phyloP scores from a whole-genome alignment of 352 stramenopile species.

The Globisporangium middletonii region DNA sequence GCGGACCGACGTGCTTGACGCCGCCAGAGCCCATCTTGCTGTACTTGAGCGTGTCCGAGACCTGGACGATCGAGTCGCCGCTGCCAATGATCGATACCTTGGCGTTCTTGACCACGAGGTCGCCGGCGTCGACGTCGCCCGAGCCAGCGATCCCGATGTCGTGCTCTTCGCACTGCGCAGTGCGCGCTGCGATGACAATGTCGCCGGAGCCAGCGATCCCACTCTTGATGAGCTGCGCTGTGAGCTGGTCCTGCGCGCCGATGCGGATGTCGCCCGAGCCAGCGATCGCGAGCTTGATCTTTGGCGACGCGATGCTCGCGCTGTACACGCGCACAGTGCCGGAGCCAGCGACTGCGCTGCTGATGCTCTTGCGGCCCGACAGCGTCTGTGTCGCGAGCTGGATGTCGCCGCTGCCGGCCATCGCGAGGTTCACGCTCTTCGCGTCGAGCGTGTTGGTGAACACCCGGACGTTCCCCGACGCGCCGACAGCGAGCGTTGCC shows the following conservation, averaged over 20 bases:
- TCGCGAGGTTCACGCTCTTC: constrained; percentile 1
- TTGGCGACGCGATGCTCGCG: constrained; percentile 1
- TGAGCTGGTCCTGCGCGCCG: constrained; percentile 14
- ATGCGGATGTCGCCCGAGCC: constrained; percentile 20
- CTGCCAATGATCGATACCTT: constrained; percentile 17
- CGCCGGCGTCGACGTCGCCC: constrained; percentile 15
- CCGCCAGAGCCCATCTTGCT: constrained; percentile 14
- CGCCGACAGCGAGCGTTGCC: constrained; percentile 3
- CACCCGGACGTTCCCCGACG: constrained; percentile 15
- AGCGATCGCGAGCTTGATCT: constrained; percentile 10
- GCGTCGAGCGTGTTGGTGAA: constrained; percentile 13
- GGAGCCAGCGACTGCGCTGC: constrained; percentile 11
- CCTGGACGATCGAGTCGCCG: constrained; percentile 14
- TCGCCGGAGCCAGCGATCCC: constrained; percentile 18
- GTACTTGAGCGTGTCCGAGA: constrained; percentile 3
- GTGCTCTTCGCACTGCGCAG: constrained; percentile 7
- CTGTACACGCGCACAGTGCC: constrained; percentile 8
- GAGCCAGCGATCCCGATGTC: constrained; percentile 21
- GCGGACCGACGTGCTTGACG: constrained; percentile 11
- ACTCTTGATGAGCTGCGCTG: constrained; percentile 9
- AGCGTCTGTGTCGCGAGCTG: constrained; percentile 13
- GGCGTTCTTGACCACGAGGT: constrained; percentile 10
- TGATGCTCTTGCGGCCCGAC: constrained; percentile 1
- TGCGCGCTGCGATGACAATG: constrained; percentile 12
- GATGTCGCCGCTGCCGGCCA: constrained; percentile 18